These are phyloP conservation scores for Dothistroma septosporum DNA, from an alignment of 2,329 filamentous ascomycete species.

Conservation along the genomic window DNA sequence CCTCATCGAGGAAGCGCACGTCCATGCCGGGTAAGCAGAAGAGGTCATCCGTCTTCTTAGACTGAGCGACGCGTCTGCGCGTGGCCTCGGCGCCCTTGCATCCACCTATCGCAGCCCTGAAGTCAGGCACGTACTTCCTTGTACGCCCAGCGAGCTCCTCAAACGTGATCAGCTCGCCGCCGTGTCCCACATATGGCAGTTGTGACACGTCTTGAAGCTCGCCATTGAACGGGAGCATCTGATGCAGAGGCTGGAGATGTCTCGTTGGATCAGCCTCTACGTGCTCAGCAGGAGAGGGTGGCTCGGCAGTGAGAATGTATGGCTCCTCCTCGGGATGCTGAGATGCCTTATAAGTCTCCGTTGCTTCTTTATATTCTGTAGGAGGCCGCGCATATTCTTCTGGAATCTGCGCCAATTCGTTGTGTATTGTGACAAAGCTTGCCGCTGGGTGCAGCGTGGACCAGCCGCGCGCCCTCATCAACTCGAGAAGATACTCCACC, in stretches of 20 bases:
- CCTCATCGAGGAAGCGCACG: constrained; percentile 23
- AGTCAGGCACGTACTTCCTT: constrained; percentile 53
- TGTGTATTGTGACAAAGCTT: constrained; percentile 68
- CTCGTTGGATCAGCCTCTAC: constrained; percentile 48
- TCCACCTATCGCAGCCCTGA: constrained; percentile 63
- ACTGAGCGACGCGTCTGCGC: constrained; percentile 32
- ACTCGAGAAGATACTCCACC: constrained; percentile 71
- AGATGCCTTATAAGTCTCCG: background rate
- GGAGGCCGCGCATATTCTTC: constrained; percentile 54
- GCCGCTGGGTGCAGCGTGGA: constrained; percentile 70
- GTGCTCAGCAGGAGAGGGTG: constrained; percentile 24
- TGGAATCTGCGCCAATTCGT: constrained; percentile 66
- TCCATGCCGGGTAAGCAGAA: constrained; percentile 54
- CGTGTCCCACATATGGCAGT: constrained; percentile 61
- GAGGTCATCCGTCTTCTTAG: constrained; percentile 52
- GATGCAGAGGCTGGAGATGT: constrained; percentile 38
- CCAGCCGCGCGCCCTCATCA: constrained; percentile 74
- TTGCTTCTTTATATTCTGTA: constrained; percentile 3
- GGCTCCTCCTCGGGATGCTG: constrained; percentile 28
- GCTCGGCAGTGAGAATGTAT: constrained; percentile 35
- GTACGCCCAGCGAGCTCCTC: constrained; percentile 45
- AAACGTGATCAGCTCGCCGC: constrained; percentile 49
- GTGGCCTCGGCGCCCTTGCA: constrained; percentile 48
- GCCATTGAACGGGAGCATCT: constrained; percentile 45
- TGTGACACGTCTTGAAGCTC: constrained; percentile 46